Percentiles rank a stretch among this genome's conserved stretches.
Conservation (phyloP, 139 green algal genomes). For the Chlamydomonas applanata region DNA sequence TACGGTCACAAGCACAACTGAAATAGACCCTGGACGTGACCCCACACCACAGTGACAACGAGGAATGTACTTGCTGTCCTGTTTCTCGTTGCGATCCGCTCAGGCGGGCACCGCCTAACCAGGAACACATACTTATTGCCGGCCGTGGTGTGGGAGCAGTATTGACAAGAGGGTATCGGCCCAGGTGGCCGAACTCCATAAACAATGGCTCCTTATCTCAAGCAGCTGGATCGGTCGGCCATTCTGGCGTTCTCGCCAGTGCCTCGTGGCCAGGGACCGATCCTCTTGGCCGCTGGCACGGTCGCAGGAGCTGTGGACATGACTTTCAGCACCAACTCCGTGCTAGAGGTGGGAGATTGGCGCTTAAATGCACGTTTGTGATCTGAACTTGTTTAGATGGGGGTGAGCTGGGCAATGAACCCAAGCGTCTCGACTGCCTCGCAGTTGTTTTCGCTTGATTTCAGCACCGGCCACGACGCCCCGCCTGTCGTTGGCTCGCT, state of each 20-base stretch:
- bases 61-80: too few relatives aligned
- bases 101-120: background rate
- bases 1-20: too few relatives aligned
- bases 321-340: constrained; percentile 74
- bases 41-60: too few relatives aligned
- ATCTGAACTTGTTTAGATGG: background rate
- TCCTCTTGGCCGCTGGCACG: constrained; percentile 79
- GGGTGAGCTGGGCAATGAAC: background rate
- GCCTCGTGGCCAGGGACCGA: constrained; percentile 10
- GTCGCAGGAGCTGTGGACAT: constrained; percentile 90
- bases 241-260: constrained; percentile 77
- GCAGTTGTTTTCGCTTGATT: constrained; percentile 79
- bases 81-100: too few relatives aligned
- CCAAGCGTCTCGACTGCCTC: background rate
- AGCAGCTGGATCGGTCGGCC: constrained; percentile 66
- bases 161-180: too few relatives aligned
- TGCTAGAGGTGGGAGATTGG: constrained; percentile 67
- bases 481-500: constrained; percentile 55
- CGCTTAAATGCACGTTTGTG: background rate
- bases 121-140: background rate
- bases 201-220: constrained; percentile 43
- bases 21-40: too few relatives aligned
- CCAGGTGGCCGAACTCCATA: constrained; percentile 48
- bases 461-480: constrained; percentile 45
- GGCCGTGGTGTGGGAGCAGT: background rate